Evolutionary conservation across 495 filamentous ascomycete genomes (phyloP), one percentile per base, ranked within the genome.

Genomic region (Daldinia concentrica): DNA sequence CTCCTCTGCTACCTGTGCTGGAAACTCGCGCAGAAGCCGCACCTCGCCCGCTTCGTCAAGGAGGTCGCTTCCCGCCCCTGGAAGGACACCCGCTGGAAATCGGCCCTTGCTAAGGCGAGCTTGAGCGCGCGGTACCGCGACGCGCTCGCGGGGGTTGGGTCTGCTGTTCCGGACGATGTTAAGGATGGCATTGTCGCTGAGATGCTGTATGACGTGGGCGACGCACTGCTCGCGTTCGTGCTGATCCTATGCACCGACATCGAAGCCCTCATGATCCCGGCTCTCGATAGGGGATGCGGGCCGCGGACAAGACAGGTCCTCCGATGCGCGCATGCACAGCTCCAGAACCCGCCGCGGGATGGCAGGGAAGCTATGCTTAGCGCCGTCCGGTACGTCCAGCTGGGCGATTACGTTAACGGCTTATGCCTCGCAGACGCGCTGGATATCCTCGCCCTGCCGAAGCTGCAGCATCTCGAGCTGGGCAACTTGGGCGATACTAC

Each of bases 391-490:
- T 36, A 60, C 57, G 24, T 60, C 37, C 57, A 60, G 57, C 37
- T 60, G 2, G 57, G 57, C 4, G 57, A 60, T 7, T 63, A 63
- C 48, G 34, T 55, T 4, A 29, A 64, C 8, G 62, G 62, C 14
- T 8, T 64, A 6, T 43, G 19, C 36, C 27, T 64, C 12, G 34
- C 51, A 14, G 51, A 64, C 24, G 62, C 62, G 8, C 36, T 64
- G 41, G 36, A 56, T 36, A 3, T 64, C 0, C 50, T 64, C n/a
- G 27, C 34, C 27, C 62, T 64, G 32, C 62, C 62, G 26, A 39
- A 19, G 32, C 62, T 64, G 8, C 37, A 56, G 37, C 34, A 64
- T 19, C 62, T 64, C n/a, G 27, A 34, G 24, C 62, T 64, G 1
- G 62, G 50, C 0, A 64, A 64, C 51, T 9, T 64, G n/a, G 62